These are phyloP conservation scores for Neurospora intermedia DNA, from an alignment of 495 filamentous ascomycete species.

Conservation along the genomic window DNA sequence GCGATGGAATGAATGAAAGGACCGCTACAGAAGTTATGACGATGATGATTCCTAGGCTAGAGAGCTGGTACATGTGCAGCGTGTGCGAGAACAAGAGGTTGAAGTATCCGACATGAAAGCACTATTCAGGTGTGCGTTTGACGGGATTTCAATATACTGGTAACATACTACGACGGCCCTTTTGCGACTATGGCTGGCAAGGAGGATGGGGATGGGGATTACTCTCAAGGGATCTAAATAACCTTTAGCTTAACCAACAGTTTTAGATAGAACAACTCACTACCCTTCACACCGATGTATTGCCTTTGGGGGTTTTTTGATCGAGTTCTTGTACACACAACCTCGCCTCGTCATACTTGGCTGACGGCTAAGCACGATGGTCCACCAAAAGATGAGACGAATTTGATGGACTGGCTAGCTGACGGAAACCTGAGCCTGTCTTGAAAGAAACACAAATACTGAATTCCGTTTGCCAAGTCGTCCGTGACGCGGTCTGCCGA, in stretches of 20 bases:
- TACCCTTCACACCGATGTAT: neutral
- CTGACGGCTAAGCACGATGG: neutral
- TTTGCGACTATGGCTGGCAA: neutral
- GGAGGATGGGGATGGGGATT: neutral
- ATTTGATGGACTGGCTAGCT: neutral
- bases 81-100: neutral
- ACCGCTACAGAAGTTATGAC: neutral
- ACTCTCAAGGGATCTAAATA: neutral
- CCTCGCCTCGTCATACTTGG: neutral
- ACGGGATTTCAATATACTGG: neutral
- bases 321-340: neutral
- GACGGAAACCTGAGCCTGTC: neutral
- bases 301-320: neutral
- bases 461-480: neutral
- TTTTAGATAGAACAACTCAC: neutral
- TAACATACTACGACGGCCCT: neutral
- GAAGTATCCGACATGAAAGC: neutral
- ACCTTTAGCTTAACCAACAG: neutral
- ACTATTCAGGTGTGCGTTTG: neutral
- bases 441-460: neutral
- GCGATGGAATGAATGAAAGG: neutral
- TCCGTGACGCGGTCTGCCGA: neutral
- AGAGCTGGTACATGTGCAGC: neutral
- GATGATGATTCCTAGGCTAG: neutral
- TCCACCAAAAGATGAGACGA: neutral